Evolutionary conservation across 2,329 filamentous ascomycete genomes (phyloP).

Genomic region (Sclerotinia glacialis): DNA sequence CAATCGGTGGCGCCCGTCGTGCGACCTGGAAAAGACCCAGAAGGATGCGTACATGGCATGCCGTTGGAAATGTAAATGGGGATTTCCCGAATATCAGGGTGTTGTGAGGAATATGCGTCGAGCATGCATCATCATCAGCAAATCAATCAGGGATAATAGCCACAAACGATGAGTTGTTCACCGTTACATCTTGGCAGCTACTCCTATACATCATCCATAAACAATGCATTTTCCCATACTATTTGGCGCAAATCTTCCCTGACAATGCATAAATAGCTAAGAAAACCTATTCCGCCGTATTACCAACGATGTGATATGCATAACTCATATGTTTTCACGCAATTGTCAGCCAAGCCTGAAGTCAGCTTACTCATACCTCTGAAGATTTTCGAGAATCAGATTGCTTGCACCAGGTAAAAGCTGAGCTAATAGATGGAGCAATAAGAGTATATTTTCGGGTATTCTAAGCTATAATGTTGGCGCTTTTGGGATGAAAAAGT

Average conservation of each 20-base stretch:
- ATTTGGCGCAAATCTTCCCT: not conserved
- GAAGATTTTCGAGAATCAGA: not conserved
- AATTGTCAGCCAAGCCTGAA: not conserved
- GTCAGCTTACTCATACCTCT: constrained; percentile 6
- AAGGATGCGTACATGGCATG: not conserved
- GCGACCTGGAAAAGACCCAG: not conserved
- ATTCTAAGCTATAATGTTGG: not conserved
- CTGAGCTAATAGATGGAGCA: not conserved
- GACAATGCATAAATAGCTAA: not conserved
- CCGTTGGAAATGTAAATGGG: not conserved
- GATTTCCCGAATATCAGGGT: not conserved
- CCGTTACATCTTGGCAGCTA: no score
- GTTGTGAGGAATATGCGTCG: no score
- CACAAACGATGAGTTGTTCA: not conserved
- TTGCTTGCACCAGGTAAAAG: no score
- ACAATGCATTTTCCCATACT: no score
- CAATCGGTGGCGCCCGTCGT: not conserved
- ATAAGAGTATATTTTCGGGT: no score
- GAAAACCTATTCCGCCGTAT: not conserved
- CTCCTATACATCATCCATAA: no score
- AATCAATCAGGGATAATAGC: not conserved
- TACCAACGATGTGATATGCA: no score
- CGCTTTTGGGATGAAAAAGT: no score
- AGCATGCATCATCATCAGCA: not conserved
- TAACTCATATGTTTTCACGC: not conserved